Evolutionary conservation across 2,329 filamentous ascomycete genomes (phyloP).

Genomic region (Phaeosphaeriaceae sp.): DNA sequence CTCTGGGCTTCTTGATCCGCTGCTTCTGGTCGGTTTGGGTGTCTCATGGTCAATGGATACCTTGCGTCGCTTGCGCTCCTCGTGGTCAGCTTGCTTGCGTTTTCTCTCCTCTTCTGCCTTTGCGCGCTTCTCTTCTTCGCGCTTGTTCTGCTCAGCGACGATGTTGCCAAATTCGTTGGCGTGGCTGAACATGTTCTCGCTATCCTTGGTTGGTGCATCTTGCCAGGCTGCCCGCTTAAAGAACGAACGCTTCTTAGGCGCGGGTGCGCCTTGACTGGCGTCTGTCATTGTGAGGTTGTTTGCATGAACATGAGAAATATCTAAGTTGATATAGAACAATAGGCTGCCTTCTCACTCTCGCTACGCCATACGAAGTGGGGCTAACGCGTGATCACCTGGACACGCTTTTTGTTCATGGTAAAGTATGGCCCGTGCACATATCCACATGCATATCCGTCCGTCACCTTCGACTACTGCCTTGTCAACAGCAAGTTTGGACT

Average conservation of each 20-base stretch:
- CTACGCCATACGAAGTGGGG: neutral
- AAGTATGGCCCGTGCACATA: constrained; percentile 15
- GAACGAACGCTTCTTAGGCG: constrained; percentile 55
- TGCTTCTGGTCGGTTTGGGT: constrained; percentile 3
- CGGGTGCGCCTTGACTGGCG: constrained; percentile 17
- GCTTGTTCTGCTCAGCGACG: constrained; percentile 47
- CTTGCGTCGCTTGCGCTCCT: constrained; percentile 24
- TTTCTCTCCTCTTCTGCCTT: neutral
- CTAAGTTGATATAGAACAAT: neutral
- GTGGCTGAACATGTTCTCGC: constrained; percentile 52
- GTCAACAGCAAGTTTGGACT: neutral
- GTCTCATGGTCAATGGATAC: constrained; percentile 26
- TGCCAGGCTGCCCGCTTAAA: constrained; percentile 64
- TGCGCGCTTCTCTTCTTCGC: constrained; percentile 27
- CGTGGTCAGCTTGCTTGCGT: neutral
- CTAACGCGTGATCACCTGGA: constrained; percentile 1
- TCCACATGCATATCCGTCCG: neutral
- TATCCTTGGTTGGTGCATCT: constrained; percentile 41
- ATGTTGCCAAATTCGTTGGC: constrained; percentile 48
- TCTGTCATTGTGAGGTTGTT: constrained; percentile 35
- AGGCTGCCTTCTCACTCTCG: neutral
- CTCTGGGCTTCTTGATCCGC: constrained; percentile 15
- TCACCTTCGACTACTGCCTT: neutral
- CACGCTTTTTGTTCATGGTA: neutral
- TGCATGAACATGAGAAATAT: neutral